Evolutionary conservation across 495 filamentous ascomycete genomes (phyloP), one percentile per base, ranked within the genome.

Genomic region (Penicillium tannophilum): DNA sequence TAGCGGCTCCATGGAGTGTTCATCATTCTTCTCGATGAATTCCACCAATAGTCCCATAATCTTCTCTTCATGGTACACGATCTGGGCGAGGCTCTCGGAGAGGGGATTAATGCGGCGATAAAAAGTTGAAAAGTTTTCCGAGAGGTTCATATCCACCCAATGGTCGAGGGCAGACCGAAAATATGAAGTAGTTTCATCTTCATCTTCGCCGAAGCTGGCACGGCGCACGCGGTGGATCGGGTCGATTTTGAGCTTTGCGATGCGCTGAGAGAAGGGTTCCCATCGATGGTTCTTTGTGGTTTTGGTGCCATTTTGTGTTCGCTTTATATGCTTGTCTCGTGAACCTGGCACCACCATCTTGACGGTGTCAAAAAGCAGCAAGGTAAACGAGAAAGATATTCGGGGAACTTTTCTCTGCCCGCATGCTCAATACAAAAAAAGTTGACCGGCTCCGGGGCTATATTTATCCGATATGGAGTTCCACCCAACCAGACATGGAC

Each of bases 171-270:
- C 88, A 52, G 86, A 84, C 59, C 84, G 83, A 63, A 98, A 90
- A 73, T 94, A 93, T 2, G 94, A 96, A 20, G 86, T 80, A 17
- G 83, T 76, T 64, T 89, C 83, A 63, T 88, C 86, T 73, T 87
- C 88, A 72, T 87, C 73, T 66, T 92, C 76, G 44, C 73, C 89
- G 72, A 91, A 86, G 66, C 91, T 91, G 67, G 90, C 82, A 55
- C 86, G 86, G 70, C 92, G 91, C 61, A 91, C 88, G 75, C 86
- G 85, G 63, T 93, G 90, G 62, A 97, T 84, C 20, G 94, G 93
- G 66, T 98, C 93, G 77, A 99, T 89, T 68, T 86, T 93, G 71
- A 98, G 80, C 72, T 94, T 97, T 62, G 92, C 85, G 68, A 99
- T 91, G 69, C 97, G 96, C 72, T 87, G 80, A 36, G 90, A 92